Evolutionary conservation across 2,329 filamentous ascomycete species (phyloP).

Genomic region (Pseudogymnoascus sp.): DNA sequence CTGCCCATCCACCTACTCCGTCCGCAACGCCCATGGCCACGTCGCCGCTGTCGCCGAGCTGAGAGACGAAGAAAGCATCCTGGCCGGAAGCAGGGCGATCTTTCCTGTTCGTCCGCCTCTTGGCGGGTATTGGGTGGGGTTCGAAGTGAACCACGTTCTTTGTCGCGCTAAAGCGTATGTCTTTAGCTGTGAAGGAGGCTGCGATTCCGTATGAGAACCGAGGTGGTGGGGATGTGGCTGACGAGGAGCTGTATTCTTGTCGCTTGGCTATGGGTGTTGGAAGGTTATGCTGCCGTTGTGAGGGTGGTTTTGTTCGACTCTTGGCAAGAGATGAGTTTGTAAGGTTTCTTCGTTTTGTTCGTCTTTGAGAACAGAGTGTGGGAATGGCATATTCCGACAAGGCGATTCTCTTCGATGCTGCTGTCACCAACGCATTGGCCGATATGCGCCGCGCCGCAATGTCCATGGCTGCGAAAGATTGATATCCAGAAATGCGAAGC

Average conservation of each 20-base stretch:
- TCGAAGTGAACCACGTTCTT: conserved; percentile 66
- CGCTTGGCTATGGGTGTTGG: background rate
- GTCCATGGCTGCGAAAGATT: background rate
- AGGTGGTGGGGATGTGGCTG: background rate
- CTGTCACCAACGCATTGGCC: background rate
- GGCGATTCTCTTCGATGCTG: background rate
- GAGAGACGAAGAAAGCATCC: conserved; percentile 89
- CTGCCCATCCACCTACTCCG: conserved; percentile 90
- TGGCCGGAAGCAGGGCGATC: conserved; percentile 71
- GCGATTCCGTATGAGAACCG: conserved; percentile 59
- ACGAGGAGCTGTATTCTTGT: background rate
- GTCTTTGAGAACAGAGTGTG: background rate
- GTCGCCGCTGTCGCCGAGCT: conserved; percentile 60
- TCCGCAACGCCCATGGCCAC: conserved; percentile 87
- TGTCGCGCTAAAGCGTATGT: conserved; percentile 56
- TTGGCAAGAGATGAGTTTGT: background rate
- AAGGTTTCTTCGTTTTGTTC: background rate
- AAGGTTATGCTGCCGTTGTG: background rate
- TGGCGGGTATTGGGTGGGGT: conserved; percentile 31
- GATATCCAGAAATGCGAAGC: background rate
- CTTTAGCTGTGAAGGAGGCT: conserved; percentile 67
- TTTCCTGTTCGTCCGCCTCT: background rate
- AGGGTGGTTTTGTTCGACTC: background rate
- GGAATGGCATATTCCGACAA: background rate
- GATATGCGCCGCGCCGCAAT: conserved; percentile 8